Base-by-base conservation (phyloP, 352 stramenopile species). In the Phytopythium mirpurense region DNA sequence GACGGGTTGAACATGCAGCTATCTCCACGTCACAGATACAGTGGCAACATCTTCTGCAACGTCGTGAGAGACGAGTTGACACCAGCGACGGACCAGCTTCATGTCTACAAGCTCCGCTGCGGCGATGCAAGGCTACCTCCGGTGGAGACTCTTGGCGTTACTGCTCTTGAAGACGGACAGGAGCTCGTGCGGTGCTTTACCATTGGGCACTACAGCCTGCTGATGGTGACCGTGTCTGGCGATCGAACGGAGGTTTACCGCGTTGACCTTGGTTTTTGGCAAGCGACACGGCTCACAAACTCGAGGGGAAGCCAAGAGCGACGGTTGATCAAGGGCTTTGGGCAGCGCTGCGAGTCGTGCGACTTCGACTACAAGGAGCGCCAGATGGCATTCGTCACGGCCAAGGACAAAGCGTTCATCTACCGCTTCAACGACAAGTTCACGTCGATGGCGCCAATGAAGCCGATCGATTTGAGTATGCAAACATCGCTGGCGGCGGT, bases 341-440 rank as follows among this genome's bases (percentile, higher is more conserved):
- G 57, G 49, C 26, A 37, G 21, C 8, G 35, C 36, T 42, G 41
- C 42, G 0, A 32, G 46, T 3, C 32, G 6, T 68, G 21, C 29
- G 41, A 8, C 16, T 68, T 26, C 21, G 60, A 60, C 36, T n/a
- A 32, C 31, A 0, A 32, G 3, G 36, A 47, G 21, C 19, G 36
- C 7, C n/a, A 38, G 36, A 55, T 55, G 35, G 49, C 15, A 11
- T 55, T 55, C 19, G 35, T 32, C 12, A 29, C 58, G 43, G 32
- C 53, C 24, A n/a, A 29, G 51, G 14, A 6, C 14, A n/a, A n/a
- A 27, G 40, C 0, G n/a, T 56, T 32, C 32, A 27, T 68, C 8
- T 68, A 58, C 57, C 60, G 60, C 12, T 65, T 65, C 23, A 62
- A 43, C 48, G 46, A 54, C 9, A 24, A 35, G 18, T 65, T 62